Conservation (phyloP, 441 rosid genomes). For the Populus hybrid region DNA sequence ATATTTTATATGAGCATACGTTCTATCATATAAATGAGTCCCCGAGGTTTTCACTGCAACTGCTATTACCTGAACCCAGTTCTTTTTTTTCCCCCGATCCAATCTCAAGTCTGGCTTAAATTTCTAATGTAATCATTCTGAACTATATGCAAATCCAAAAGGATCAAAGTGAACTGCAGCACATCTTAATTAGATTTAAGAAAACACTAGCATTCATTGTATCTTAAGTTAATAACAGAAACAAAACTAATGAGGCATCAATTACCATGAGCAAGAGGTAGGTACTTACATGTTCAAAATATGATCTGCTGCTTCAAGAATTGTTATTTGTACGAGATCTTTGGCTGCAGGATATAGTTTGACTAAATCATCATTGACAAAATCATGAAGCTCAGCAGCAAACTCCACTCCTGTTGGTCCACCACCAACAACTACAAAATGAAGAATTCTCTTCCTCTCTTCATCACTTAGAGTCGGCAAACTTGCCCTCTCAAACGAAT, state of each 20-base stretch:
- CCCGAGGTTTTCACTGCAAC: not conserved
- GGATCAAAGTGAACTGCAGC: not conserved
- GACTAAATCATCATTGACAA: slow-evolving; percentile 75
- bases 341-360: slow-evolving; percentile 68
- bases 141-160: not conserved
- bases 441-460: slow-evolving; percentile 82
- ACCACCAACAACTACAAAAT: slow-evolving; percentile 97
- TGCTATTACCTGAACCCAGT: not conserved
- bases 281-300: slow-evolving; percentile 73
- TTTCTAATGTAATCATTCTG: not conserved
- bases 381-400: slow-evolving; percentile 96
- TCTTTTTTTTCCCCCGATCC: not conserved
- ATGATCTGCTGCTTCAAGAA: slow-evolving; percentile 94
- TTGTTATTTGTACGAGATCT: slow-evolving; percentile 64
- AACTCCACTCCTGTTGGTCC: slow-evolving; percentile 99
- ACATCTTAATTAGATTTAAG: not conserved
- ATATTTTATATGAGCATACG: not conserved
- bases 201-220: not conserved
- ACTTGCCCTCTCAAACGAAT: slow-evolving; percentile 89
- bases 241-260: not conserved
- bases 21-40: not conserved
- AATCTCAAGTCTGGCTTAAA: not conserved
- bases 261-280: not conserved
- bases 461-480: slow-evolving; percentile 80
- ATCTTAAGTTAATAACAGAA: not conserved